Evolutionary conservation across 1,284 basidiomycete genomes (phyloP).

Genomic region (Puccinia novopanici): DNA sequence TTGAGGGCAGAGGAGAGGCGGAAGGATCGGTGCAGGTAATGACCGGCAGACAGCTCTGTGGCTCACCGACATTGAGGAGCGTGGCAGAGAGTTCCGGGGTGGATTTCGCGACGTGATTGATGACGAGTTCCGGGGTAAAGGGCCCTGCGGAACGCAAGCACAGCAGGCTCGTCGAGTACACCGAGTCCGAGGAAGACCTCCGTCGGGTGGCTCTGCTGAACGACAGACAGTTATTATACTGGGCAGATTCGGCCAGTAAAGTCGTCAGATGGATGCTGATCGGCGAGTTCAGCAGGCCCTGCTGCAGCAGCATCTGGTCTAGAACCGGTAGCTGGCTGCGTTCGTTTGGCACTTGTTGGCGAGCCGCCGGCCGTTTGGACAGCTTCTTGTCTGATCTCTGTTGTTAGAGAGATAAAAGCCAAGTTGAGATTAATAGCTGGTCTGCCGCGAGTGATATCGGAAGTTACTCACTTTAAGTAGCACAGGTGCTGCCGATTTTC

Average conservation of each 20-base stretch:
- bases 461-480: constrained; percentile 26
- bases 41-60: neutral
- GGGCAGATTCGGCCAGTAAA: neutral
- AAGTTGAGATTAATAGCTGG: neutral
- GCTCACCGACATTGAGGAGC: neutral
- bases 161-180: neutral
- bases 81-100: constrained; percentile 29
- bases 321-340: constrained; percentile 6
- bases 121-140: constrained; percentile 38
- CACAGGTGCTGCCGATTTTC: neutral
- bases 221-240: neutral
- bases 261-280: constrained; percentile 37
- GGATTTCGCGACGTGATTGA: constrained; percentile 5
- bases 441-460: no score
- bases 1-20: neutral
- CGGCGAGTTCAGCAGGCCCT: constrained; percentile 36
- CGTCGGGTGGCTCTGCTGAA: neutral
- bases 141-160: constrained; percentile 24
- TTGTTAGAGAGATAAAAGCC: neutral
- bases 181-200: constrained; percentile 14
- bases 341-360: neutral
- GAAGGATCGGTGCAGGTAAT: no score
- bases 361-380: neutral
- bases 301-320: constrained; percentile 30
- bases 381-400: neutral